Conservation (phyloP, 2,329 filamentous ascomycete genomes). For the Cladophialophora carrionii region DNA sequence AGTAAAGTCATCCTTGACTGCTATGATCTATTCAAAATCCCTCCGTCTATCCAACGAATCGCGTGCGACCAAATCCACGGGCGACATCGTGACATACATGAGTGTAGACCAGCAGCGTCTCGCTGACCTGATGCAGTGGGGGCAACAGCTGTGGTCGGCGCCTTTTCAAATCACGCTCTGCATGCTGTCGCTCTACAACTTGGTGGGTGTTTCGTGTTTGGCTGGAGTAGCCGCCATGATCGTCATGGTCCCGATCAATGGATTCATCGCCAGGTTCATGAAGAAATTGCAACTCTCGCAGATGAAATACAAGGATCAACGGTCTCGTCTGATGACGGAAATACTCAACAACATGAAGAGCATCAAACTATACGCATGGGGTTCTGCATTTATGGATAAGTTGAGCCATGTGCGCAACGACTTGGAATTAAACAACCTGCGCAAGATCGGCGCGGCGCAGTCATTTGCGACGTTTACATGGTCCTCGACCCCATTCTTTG, state of each 20-base stretch:
- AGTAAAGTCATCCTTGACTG: conserved; percentile 86
- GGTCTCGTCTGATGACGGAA: conserved; percentile 91
- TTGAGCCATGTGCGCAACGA: conserved; percentile 96
- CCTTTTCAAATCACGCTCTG: conserved; percentile 95
- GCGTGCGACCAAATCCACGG: conserved; percentile 82
- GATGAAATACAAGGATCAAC: conserved; percentile 98
- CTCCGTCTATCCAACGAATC: conserved; percentile 91
- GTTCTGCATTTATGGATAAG: conserved; percentile 94
- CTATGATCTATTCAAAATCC: conserved; percentile 90
- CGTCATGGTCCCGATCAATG: conserved; percentile 95
- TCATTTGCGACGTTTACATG: conserved; percentile 96
- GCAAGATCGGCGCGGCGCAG: conserved; percentile 93
- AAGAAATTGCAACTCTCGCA: conserved; percentile 92
- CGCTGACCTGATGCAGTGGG: conserved; percentile 92
- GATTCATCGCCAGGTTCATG: conserved; percentile 87
- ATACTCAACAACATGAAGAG: conserved; percentile 99
- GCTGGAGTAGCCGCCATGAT: conserved; percentile 95
- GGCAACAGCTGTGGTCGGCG: conserved; percentile 93
- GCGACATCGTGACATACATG: conserved; percentile 99
- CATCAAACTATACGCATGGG: conserved; percentile 98
- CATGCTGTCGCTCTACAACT: conserved; percentile 91
- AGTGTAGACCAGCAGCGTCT: conserved; percentile 95
- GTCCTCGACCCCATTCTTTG: conserved; percentile 95
- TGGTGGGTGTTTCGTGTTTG: conserved; percentile 95
- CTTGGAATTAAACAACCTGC: conserved; percentile 88